A percentile compares a stretch with the other conserved stretches of the same genome.
These are phyloP conservation scores for Coemansia sp. DNA, from an alignment of 192 early-diverging fungal species.

Conservation along the genomic window DNA sequence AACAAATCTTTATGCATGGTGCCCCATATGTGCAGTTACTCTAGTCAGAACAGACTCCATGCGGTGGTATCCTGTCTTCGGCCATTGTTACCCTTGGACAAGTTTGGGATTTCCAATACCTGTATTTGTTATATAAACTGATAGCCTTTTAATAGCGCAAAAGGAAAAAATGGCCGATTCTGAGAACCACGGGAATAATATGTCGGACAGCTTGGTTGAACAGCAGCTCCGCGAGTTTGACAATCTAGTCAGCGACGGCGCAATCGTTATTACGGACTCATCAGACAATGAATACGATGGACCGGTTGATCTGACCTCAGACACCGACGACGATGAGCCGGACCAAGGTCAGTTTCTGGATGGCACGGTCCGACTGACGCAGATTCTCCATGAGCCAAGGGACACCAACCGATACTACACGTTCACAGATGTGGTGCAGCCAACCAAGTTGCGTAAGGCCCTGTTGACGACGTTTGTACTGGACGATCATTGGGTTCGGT, in stretches of 20 bases:
- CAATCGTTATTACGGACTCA: conserved; percentile 20
- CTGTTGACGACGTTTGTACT: conserved; percentile 58
- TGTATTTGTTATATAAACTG: too few relatives aligned
- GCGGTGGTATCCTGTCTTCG: too few relatives aligned
- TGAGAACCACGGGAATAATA: too few relatives aligned
- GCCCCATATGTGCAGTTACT: too few relatives aligned
- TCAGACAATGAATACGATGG: neutral
- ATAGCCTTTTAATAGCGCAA: too few relatives aligned
- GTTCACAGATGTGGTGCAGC: conserved; percentile 20
- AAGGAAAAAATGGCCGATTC: too few relatives aligned
- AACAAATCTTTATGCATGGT: too few relatives aligned
- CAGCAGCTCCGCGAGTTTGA: conserved; percentile 26
- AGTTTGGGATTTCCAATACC: too few relatives aligned
- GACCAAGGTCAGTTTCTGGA: conserved; percentile 33
- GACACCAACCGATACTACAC: conserved; percentile 9
- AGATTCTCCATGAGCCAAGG: conserved; percentile 7
- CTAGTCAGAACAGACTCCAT: too few relatives aligned
- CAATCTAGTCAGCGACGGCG: conserved; percentile 14
- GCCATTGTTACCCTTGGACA: too few relatives aligned
- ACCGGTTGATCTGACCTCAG: neutral
- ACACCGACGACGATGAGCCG: neutral
- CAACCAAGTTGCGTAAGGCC: conserved; percentile 47
- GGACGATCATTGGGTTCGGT: conserved; percentile 55
- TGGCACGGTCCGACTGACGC: conserved; percentile 20
- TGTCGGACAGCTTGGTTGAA: conserved; percentile 3